Base-by-base conservation (phyloP, 2,329 filamentous ascomycete species). In the Trichoderma arundinaceum region DNA sequence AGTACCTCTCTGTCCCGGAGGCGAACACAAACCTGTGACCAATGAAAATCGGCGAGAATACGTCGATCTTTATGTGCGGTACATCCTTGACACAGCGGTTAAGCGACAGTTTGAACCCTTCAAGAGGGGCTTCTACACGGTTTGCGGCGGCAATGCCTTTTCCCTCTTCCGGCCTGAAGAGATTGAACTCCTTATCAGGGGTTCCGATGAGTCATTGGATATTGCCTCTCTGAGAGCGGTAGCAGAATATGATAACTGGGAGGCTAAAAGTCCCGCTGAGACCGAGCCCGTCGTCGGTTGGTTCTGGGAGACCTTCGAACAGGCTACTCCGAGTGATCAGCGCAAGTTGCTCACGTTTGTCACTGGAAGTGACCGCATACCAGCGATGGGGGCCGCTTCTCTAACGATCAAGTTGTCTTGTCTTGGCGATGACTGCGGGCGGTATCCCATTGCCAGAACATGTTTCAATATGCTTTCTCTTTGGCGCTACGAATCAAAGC, bases 61-160 rank as follows among this genome's bases (percentile, higher is more conserved):
- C 72, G 92, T 97, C 61, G 90, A 94, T 70, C 81, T 92, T 2
- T 96, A 96, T 74, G 86, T 96, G 9, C 87, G 88, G 44, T 91
- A 94, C 74, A 77, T 94, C 9, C 86, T 97, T 10, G 92, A 97
- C 72, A 88, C 84, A 7, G 86, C 91, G 0, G 90, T 97, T 1
- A 81, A 86, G 44, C 86, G 92, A 46, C 93, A 97, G 73, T 97
- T 96, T 69, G 92, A 96, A 74, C 93, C 94, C 0, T 97, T 97
- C 82, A 95, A 95, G 75, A 87, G 93, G 63, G 94, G 94, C 0
- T 97, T 97, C 77, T 97, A 92, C 76, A 96, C 91, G 0, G 92
- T 97, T 33, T 96, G 92, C 74, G 91, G 90, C 41, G 92, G 93
- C 41, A 96, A 95, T 74, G 93, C 94, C 0, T 82, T 97, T 41